phyloP scores from a whole-genome alignment of 805 yeast species.

The Starmerella bombi region DNA sequence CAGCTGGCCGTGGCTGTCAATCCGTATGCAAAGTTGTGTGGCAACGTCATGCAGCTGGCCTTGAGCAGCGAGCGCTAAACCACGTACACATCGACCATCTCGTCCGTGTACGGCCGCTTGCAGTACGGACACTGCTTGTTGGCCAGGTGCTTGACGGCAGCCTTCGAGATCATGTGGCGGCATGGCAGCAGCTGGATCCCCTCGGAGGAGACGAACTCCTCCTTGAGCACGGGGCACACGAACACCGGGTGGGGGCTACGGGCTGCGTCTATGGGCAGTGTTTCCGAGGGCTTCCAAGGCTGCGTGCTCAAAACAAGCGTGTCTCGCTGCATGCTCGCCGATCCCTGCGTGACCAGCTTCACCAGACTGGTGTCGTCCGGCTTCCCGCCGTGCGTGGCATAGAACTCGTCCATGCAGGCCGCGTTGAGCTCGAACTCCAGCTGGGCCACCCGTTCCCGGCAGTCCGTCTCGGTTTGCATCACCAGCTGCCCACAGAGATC shows the following conservation, averaged over 20 bases:
- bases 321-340: too few relatives aligned
- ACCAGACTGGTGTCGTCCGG: too few relatives aligned
- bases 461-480: neutral
- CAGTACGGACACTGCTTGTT: neutral
- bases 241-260: constrained; percentile 56
- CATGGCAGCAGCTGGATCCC: constrained; percentile 56
- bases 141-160: neutral
- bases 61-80: neutral
- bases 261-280: too few relatives aligned
- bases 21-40: constrained; percentile 29
- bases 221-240: constrained; percentile 59
- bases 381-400: too few relatives aligned
- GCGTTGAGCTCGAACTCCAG: neutral
- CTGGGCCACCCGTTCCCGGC: neutral
- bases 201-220: constrained; percentile 37
- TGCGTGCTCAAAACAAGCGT: too few relatives aligned
- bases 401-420: too few relatives aligned
- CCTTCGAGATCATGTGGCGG: constrained; percentile 46
- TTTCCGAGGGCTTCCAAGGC: too few relatives aligned
- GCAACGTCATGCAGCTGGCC: constrained; percentile 23
- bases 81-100: neutral
- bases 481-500: neutral
- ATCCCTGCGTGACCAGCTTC: too few relatives aligned
- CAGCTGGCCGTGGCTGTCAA: constrained; percentile 23
- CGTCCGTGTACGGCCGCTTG: too few relatives aligned